phyloP scores from a whole-genome alignment of 192 early-diverging fungal species.

The Gonapodya prolifera region DNA sequence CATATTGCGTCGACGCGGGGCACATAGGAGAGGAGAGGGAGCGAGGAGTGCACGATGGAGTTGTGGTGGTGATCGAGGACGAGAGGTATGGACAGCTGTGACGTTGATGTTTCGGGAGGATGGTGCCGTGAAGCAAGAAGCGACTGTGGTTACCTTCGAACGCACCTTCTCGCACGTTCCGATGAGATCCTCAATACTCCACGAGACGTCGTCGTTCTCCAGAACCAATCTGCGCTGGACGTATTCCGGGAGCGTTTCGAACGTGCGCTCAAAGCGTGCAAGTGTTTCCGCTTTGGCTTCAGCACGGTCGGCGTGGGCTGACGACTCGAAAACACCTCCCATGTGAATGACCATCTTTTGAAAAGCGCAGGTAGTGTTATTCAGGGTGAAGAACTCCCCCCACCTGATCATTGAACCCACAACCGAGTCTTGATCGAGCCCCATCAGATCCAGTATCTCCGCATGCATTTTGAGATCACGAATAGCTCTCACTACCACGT shows the following conservation, averaged over 20 bases:
- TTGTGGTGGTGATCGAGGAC: constrained; percentile 33
- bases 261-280: constrained; percentile 24
- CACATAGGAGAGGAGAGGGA: constrained; percentile 12
- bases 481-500: constrained; percentile 22
- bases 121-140: too few relatives aligned
- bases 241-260: constrained; percentile 12
- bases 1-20: constrained; percentile 28
- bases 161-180: constrained; percentile 27
- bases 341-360: constrained; percentile 35
- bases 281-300: constrained; percentile 10
- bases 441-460: constrained; percentile 29
- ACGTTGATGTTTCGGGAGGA: too few relatives aligned
- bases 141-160: too few relatives aligned
- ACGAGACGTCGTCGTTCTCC: constrained; percentile 38
- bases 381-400: too few relatives aligned
- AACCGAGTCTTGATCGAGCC: constrained; percentile 23
- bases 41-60: constrained; percentile 15
- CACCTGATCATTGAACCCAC: too few relatives aligned
- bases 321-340: too few relatives aligned
- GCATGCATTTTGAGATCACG: constrained; percentile 26
- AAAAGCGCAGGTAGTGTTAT: too few relatives aligned
- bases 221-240: constrained; percentile 29
- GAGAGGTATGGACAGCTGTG: constrained; percentile 27
- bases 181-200: constrained; percentile 27
- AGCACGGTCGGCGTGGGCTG: constrained; percentile 12